Evolutionary conservation across 1,284 basidiomycete species (phyloP).

Genomic region (Xerocomus amazonicus): DNA sequence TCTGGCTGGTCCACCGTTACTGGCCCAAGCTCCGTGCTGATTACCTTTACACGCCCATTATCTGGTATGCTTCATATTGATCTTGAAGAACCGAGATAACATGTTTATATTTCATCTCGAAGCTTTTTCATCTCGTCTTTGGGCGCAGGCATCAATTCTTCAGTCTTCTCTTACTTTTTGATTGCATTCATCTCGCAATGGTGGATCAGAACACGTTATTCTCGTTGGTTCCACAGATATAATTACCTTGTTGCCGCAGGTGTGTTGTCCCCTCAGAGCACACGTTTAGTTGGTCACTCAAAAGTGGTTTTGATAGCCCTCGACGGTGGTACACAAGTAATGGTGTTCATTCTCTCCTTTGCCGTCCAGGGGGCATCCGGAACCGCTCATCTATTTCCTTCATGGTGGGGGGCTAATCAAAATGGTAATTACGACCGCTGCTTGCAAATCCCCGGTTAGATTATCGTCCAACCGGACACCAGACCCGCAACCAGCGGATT

Average conservation of each 20-base stretch:
- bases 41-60: slow-evolving; percentile 42
- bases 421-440: slow-evolving; percentile 30
- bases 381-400: slow-evolving; percentile 50
- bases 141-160: slow-evolving; percentile 48
- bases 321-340: slow-evolving; percentile 62
- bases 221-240: slow-evolving; percentile 52
- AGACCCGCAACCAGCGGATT: too few species aligned
- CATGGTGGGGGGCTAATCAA: slow-evolving; percentile 53
- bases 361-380: slow-evolving; percentile 70
- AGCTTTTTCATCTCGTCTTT: slow-evolving; percentile 38
- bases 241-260: slow-evolving; percentile 46
- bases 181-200: slow-evolving; percentile 56
- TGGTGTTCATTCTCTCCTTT: slow-evolving; percentile 70
- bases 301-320: slow-evolving; percentile 33
- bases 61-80: slow-evolving; percentile 31
- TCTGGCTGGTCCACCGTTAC: slow-evolving; percentile 49
- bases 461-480: too few species aligned
- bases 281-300: background rate
- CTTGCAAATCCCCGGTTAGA: background rate
- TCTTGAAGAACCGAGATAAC: background rate
- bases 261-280: slow-evolving; percentile 1
- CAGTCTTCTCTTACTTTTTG: slow-evolving; percentile 38
- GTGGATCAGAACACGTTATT: slow-evolving; percentile 54
- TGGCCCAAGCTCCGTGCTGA: slow-evolving; percentile 40
- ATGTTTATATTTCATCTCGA: background rate